phyloP scores from a whole-genome alignment of 495 filamentous ascomycete species.

The Xylaria scruposa region DNA sequence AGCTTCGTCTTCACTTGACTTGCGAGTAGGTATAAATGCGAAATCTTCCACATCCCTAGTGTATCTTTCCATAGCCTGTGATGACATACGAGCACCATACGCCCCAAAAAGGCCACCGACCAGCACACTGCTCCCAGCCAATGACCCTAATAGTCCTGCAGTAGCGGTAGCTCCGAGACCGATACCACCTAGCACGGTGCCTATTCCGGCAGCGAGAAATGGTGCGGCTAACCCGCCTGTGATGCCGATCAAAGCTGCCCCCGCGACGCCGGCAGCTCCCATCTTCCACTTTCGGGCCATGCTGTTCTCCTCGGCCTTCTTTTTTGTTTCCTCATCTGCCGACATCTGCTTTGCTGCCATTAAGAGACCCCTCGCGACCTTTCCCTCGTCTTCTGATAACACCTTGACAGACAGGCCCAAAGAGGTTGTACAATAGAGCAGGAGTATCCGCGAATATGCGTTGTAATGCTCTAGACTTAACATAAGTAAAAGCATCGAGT shows the following conservation, averaged over 20 bases:
- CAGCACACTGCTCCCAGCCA: slow-evolving; percentile 80
- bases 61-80: slow-evolving; percentile 77
- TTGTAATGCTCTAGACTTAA: slow-evolving; percentile 84
- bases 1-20: slow-evolving; percentile 43
- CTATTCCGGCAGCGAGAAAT: slow-evolving; percentile 83
- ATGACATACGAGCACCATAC: slow-evolving; percentile 84
- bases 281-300: slow-evolving; percentile 79
- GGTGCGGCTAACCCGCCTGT: slow-evolving; percentile 86
- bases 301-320: slow-evolving; percentile 71
- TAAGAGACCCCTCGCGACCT: slow-evolving; percentile 76
- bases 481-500: slow-evolving; percentile 73
- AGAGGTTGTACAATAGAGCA: slow-evolving; percentile 72
- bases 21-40: slow-evolving; percentile 75
- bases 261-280: slow-evolving; percentile 73
- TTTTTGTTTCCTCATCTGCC: slow-evolving; percentile 70
- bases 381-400: slow-evolving; percentile 75
- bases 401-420: slow-evolving; percentile 68
- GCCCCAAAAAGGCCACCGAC: slow-evolving; percentile 88
- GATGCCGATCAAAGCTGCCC: slow-evolving; percentile 81
- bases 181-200: slow-evolving; percentile 80
- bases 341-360: slow-evolving; percentile 75
- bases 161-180: slow-evolving; percentile 77
- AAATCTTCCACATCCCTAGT: slow-evolving; percentile 90
- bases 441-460: slow-evolving; percentile 74
- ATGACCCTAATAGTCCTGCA: slow-evolving; percentile 78